A percentile compares a stretch with the other conserved stretches of the same genome.
Evolutionary conservation across 495 filamentous ascomycete species (phyloP).

Genomic region (Neurospora sp.): DNA sequence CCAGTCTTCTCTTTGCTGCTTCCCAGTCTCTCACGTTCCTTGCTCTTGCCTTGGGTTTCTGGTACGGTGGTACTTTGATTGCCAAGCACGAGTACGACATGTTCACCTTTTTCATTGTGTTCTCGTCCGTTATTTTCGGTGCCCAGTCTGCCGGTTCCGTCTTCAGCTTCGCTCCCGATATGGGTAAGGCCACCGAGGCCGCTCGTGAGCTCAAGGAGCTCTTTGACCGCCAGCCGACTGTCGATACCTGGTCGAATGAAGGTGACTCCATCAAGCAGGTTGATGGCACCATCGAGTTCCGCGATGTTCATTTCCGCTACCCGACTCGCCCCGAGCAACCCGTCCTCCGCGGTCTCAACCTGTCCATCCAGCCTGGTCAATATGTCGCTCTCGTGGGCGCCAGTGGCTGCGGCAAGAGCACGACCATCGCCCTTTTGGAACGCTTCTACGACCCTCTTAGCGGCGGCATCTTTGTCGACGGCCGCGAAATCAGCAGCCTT

Average conservation of each 20-base stretch:
- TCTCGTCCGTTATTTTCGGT: slow-evolving; percentile 39
- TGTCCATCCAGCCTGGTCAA: slow-evolving; percentile 55
- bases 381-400: slow-evolving; percentile 65
- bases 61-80: slow-evolving; percentile 74
- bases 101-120: slow-evolving; percentile 81
- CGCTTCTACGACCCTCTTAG: slow-evolving; percentile 53
- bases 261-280: slow-evolving; percentile 48
- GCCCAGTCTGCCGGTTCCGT: slow-evolving; percentile 31
- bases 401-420: slow-evolving; percentile 68
- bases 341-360: slow-evolving; percentile 43
- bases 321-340: slow-evolving; percentile 46
- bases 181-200: slow-evolving; percentile 28
- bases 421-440: slow-evolving; percentile 59
- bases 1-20: slow-evolving; percentile 55
- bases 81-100: slow-evolving; percentile 57
- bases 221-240: slow-evolving; percentile 26
- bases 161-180: slow-evolving; percentile 30
- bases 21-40: slow-evolving; percentile 76
- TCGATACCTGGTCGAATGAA: slow-evolving; percentile 59
- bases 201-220: slow-evolving; percentile 28
- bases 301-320: slow-evolving; percentile 54
- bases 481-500: slow-evolving; percentile 38
- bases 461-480: slow-evolving; percentile 50
- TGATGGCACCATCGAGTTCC: slow-evolving; percentile 47
- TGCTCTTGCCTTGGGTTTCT: slow-evolving; percentile 71